Base-by-base conservation (phyloP, 106 monocot species). In the Narthecium ossifragum region DNA sequence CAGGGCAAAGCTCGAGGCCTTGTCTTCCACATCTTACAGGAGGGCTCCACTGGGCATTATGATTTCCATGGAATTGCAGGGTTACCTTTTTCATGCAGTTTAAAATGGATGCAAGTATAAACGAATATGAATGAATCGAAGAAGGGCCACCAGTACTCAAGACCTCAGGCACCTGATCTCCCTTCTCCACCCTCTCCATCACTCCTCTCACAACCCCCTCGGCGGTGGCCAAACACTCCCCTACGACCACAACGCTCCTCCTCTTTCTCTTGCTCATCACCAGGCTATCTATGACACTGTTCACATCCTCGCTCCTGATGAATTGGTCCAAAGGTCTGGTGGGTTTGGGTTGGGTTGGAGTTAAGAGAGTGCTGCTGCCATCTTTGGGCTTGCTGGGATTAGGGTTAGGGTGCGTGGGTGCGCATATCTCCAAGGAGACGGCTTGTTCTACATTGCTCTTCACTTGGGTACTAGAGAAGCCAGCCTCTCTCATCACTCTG, bases 401-500 rank as follows among this genome's bases (percentile, higher is more conserved):
- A 41, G 68, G 49, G 17, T 55, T 45, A 23, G 76, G 51, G 62
- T 64, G 29, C 8, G 64, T 61, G 46, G 72, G 31, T 7, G 21
- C 48, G 15, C 17, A 34, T 4, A 52, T 61, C 25, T 82, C 82
- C 34, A 60, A 31, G 8, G 75, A 67, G 52, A 74, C 71, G 4
- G 88, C 79, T 30, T 82, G 67, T 67, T 89, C 85, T 6, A 94
- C 85, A 57, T 86, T 85, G 75, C 59, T 67, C 77, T 94, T 94
- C 36, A 94, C 93, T 50, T 94, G 93, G 52, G 89, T 86, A 56
- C 93, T 94, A 8, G 85, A 89, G 74, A 94, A 94, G 30, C 93
- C 89, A 30, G 93, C 93, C 67, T 94, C 93, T 24, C 89, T 74
- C 93, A 94, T 94, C 38, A 94, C 93, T 37, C 93, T 59, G 62